These are phyloP conservation scores for Claviceps africana DNA, from an alignment of 2,329 filamentous ascomycete species.

Conservation along the genomic window DNA sequence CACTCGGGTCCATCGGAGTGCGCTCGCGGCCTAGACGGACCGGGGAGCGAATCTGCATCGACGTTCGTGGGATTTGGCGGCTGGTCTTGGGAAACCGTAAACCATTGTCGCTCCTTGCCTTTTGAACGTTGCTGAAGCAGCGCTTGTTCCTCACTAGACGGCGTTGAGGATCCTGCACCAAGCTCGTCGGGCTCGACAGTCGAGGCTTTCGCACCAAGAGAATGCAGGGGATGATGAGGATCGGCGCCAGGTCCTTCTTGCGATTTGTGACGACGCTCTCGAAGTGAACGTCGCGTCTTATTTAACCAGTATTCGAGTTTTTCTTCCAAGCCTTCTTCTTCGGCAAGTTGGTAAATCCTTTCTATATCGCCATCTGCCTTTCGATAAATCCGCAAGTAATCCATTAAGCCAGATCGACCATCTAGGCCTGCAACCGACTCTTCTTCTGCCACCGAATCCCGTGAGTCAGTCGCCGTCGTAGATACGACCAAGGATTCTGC, in stretches of 20 bases:
- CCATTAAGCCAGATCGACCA: conserved; percentile 15
- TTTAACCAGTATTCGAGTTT: conserved; percentile 46
- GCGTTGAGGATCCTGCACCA: not conserved
- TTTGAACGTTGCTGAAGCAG: conserved; percentile 7
- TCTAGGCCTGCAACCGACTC: not conserved
- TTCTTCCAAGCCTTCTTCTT: conserved; percentile 43
- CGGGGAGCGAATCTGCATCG: conserved; percentile 6
- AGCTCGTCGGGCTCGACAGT: not conserved
- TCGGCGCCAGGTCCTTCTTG: not conserved
- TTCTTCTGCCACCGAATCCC: not conserved
- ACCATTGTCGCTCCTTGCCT: conserved; percentile 13
- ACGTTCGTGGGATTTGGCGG: conserved; percentile 5
- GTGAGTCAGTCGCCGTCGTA: not conserved
- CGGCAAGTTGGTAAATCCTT: conserved; percentile 46
- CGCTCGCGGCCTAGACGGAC: conserved; percentile 32
- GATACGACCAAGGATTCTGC: not conserved
- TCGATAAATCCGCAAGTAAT: conserved; percentile 40
- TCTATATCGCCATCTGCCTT: conserved; percentile 46
- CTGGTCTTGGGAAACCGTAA: conserved; percentile 4
- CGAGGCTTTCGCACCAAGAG: not conserved
- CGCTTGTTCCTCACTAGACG: not conserved
- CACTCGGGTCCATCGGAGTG: conserved; percentile 41
- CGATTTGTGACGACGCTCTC: conserved; percentile 9
- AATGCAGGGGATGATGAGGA: not conserved
- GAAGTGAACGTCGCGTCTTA: conserved; percentile 27